Conservation (phyloP, 2,329 filamentous ascomycete genomes). For the Colletotrichum cuscutae region DNA sequence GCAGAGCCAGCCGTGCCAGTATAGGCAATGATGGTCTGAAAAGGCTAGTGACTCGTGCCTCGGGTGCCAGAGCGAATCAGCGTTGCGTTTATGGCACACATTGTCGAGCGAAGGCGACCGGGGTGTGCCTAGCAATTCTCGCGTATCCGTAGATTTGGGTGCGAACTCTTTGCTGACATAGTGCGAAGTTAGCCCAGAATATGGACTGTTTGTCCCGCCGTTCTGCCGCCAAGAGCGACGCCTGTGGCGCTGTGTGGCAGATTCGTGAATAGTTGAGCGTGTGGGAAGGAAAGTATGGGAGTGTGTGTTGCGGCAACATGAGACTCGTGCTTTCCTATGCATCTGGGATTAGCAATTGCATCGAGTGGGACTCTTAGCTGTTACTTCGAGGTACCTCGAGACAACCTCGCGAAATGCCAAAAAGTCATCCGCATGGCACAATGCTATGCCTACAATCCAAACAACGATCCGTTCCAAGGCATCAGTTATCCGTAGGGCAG, state of each 20-base stretch:
- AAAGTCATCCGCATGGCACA: too few relatives aligned
- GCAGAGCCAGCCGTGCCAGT: not conserved
- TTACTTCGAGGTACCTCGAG: not conserved
- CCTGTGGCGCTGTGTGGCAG: not conserved
- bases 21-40: not conserved
- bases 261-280: not conserved
- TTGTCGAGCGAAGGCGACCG: not conserved
- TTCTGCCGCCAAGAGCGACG: not conserved
- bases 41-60: not conserved
- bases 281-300: not conserved
- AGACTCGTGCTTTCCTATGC: not conserved
- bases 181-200: slow-evolving; percentile 6
- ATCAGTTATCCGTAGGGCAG: too few relatives aligned
- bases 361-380: not conserved
- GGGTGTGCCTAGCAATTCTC: slow-evolving; percentile 7
- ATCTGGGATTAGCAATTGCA: not conserved
- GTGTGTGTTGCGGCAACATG: not conserved
- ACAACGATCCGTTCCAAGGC: too few relatives aligned
- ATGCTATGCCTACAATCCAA: too few relatives aligned
- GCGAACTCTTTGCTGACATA: slow-evolving; percentile 9
- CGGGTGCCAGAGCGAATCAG: not conserved
- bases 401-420: not conserved
- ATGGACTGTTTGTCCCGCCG: not conserved
- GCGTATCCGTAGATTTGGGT: not conserved
- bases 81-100: not conserved